A percentile compares a stretch with the other conserved stretches of the same genome.
phyloP scores from a whole-genome alignment of 805 yeast genomes.

The Saturnispora diversa region DNA sequence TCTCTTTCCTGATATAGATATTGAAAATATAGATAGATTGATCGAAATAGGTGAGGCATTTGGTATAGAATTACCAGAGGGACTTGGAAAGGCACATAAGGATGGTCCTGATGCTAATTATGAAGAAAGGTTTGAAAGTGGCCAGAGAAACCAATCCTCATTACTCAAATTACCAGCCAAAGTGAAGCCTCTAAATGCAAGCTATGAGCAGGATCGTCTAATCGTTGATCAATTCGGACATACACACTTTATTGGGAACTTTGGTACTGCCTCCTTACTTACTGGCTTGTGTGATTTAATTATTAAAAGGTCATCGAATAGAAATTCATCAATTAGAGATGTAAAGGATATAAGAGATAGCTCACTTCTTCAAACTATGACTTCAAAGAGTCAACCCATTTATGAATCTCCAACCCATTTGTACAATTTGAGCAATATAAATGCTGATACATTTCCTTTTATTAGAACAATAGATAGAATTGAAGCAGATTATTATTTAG shows the following conservation, averaged over 20 bases:
- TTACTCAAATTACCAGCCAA: constrained; percentile 18
- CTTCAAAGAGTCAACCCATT: constrained; percentile 29
- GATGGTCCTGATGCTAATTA: neutral
- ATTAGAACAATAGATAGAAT: constrained; percentile 27
- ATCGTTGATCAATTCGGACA: constrained; percentile 39
- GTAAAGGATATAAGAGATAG: constrained; percentile 28
- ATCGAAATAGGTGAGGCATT: constrained; percentile 31
- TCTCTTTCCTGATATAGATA: constrained; percentile 38
- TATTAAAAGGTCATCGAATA: constrained; percentile 30
- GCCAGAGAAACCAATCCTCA: neutral
- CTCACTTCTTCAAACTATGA: constrained; percentile 29
- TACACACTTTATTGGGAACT: constrained; percentile 40
- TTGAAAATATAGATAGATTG: constrained; percentile 35
- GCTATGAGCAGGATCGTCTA: constrained; percentile 29
- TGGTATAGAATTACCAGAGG: constrained; percentile 31
- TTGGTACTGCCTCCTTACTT: constrained; percentile 38
- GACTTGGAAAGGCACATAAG: constrained; percentile 10
- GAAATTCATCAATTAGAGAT: constrained; percentile 29
- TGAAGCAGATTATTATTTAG: constrained; percentile 32
- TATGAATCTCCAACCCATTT: constrained; percentile 31
- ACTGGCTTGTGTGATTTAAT: constrained; percentile 37
- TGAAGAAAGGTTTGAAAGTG: neutral
- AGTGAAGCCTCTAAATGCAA: constrained; percentile 18
- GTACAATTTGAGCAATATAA: constrained; percentile 26
- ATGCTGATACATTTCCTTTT: constrained; percentile 33